Evolutionary conservation across 2,329 filamentous ascomycete genomes (phyloP).

Genomic region (Penicillium hesseltinei): DNA sequence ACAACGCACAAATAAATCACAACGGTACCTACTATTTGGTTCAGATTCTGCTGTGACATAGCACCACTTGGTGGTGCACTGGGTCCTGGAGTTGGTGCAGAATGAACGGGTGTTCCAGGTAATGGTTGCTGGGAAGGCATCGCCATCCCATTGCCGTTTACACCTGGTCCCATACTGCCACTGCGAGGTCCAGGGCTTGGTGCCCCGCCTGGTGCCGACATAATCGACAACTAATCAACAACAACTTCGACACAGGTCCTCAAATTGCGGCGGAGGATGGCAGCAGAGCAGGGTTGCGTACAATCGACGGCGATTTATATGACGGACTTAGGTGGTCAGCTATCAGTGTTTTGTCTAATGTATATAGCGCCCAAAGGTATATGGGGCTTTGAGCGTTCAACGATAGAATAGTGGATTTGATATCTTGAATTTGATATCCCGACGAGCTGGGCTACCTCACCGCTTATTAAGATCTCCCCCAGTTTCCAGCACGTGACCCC

Average conservation of each 20-base stretch:
- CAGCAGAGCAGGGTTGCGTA: not conserved
- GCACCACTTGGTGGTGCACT: constrained; percentile 36
- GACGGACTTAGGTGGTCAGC: not conserved
- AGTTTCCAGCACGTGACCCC: constrained; percentile 15
- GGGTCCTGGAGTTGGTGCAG: constrained; percentile 42
- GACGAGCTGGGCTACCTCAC: constrained; percentile 7
- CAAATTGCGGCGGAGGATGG: not conserved
- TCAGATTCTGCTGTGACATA: constrained; percentile 84
- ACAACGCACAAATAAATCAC: not conserved
- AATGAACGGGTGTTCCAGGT: constrained; percentile 48
- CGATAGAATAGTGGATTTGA: constrained; percentile 14
- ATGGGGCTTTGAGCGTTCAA: not conserved
- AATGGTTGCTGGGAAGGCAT: constrained; percentile 51
- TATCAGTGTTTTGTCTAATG: not conserved
- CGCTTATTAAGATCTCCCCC: constrained; percentile 16
- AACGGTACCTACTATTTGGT: constrained; percentile 77
- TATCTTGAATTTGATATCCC: constrained; percentile 27
- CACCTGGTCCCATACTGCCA: constrained; percentile 48
- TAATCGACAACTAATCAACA: constrained; percentile 16
- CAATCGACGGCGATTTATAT: not conserved
- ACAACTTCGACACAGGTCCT: not conserved
- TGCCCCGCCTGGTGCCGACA: constrained; percentile 48
- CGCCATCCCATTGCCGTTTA: constrained; percentile 37
- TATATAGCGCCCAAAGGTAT: not conserved
- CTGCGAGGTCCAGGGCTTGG: constrained; percentile 50